Conservation (phyloP, 129 eudicot genomes). For the Helichrysum umbraculigerum region DNA sequence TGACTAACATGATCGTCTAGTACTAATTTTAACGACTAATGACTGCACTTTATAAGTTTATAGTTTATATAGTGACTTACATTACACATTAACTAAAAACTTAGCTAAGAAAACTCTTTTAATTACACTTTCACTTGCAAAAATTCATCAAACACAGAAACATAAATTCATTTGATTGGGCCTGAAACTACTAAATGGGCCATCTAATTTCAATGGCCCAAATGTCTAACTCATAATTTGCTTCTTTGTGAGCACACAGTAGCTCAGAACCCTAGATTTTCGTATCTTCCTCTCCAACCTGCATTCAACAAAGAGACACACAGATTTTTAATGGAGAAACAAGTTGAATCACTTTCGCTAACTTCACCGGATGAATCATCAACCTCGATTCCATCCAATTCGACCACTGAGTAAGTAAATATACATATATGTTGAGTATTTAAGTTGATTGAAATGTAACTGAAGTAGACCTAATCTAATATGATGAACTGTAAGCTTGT, state of each 20-base stretch:
- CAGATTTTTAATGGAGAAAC: slow-evolving; percentile 20
- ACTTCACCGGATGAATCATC: slow-evolving; percentile 28
- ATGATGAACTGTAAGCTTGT: no score
- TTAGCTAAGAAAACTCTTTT: no score
- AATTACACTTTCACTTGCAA: no score
- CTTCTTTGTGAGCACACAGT: background rate
- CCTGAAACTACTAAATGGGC: background rate
- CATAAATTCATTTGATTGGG: background rate
- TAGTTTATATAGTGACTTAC: no score
- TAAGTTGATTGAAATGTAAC: background rate
- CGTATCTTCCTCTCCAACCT: background rate
- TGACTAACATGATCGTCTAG: background rate
- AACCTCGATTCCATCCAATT: slow-evolving; percentile 12
- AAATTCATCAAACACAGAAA: no score
- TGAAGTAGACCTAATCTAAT: background rate
- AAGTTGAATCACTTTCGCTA: slow-evolving; percentile 24
- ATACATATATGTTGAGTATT: background rate
- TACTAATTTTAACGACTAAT: background rate
- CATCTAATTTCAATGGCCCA: background rate
- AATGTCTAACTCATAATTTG: background rate
- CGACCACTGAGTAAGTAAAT: slow-evolving; percentile 15
- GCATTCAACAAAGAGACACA: slow-evolving; percentile 1
- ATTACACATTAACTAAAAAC: no score
- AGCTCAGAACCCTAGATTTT: background rate
- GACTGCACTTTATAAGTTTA: no score